Evolutionary conservation across 441 rosid species (phyloP), one percentile per base, ranked within the genome.

Genomic region (Monsonia emarginata): DNA sequence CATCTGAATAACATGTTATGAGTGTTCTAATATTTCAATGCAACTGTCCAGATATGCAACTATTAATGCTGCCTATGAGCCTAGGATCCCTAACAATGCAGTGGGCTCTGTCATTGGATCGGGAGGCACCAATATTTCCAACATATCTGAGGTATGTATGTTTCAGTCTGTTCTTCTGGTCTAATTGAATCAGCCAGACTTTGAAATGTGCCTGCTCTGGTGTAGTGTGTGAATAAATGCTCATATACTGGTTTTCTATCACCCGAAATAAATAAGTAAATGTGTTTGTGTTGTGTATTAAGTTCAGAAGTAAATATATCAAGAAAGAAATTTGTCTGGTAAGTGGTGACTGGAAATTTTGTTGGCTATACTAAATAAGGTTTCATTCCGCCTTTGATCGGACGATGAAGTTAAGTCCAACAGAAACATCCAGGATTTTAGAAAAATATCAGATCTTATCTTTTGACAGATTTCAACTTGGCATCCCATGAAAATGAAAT

Each of bases 141-240:
- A 48, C 64, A 28, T 38, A 52, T 69, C 73, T 56, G 87, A 85
- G 89, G 89, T 83, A 71, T 67, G 75, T 38, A 42, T 40, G 46
- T 40, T 52, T 52, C 27, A 52, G 58, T 19, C 13, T 7, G 58
- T 27, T 52, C 2, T 14, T 52, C 13, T 25, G 34, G 61, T 52
- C 61, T 63, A 8, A 9, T 18, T 34, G 63, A 57, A 14, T 19
- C 46, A 11, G 54, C 18, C 16, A 42, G 21, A 10, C 50, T 18
- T 30, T 19, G 14, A 42, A 54, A 48, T 18, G 9, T 48, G 56
- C 18, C 25, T 19, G 2, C 25, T 48, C 56, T 31, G 34, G 34
- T 31, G 6, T 4, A 31, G 34, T 7, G 6, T 31, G 34, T 31
- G 34, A 31, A 31, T 31, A n/a, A n/a, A 18, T 11, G 10, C n/a